Evolutionary conservation across 2,329 filamentous ascomycete genomes (phyloP).

Genomic region (Trichoderma guizhouense): DNA sequence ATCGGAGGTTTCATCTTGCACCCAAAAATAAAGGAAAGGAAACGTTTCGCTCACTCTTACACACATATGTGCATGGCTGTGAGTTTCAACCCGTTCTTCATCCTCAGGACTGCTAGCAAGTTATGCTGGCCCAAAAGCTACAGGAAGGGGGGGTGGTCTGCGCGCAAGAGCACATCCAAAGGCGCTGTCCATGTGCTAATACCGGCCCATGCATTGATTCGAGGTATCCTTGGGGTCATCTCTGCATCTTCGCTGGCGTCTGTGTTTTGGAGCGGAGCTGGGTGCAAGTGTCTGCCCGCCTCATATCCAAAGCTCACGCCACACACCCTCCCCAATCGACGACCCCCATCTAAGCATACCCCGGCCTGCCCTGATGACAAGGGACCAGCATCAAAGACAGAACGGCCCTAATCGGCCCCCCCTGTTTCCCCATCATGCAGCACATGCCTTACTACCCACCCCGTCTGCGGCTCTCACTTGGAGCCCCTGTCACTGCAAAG

Average conservation of each 20-base stretch:
- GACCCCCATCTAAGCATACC: constrained; percentile 16
- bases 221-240: constrained; percentile 1
- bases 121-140: neutral
- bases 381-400: constrained; percentile 15
- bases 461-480: constrained; percentile 18
- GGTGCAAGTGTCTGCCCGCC: constrained; percentile 5
- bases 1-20: constrained; percentile 11
- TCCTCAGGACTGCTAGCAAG: neutral
- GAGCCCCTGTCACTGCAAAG: constrained; percentile 7
- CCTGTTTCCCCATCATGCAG: constrained; percentile 21
- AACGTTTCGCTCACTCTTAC: constrained; percentile 15
- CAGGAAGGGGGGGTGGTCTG: constrained; percentile 2
- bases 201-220: neutral
- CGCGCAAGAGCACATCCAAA: constrained; percentile 7
- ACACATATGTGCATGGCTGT: neutral
- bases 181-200: constrained; percentile 11
- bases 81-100: constrained; percentile 7
- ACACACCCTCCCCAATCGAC: constrained; percentile 11
- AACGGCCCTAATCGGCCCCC: constrained; percentile 18
- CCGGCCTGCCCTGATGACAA: constrained; percentile 9
- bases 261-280: constrained; percentile 12
- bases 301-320: constrained; percentile 12
- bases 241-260: constrained; percentile 7
- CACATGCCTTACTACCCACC: constrained; percentile 15
- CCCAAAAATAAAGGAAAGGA: neutral